Base-by-base conservation (phyloP, 148 eudicot genomes). In the Rhododendron ferrugineum region DNA sequence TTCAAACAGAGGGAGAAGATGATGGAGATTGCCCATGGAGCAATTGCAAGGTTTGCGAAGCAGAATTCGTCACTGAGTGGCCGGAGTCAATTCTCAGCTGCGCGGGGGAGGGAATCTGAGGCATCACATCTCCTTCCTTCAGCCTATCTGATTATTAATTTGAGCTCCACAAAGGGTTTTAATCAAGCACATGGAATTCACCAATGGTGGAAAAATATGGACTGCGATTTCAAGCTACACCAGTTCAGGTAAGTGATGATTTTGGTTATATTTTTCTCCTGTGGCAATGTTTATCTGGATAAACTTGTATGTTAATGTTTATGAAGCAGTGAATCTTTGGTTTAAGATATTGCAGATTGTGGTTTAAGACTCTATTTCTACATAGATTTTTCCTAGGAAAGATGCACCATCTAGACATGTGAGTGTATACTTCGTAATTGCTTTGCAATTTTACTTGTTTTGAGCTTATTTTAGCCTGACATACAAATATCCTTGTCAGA, bases 1-100 rank as follows among this genome's bases (percentile, higher is more conserved):
- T 95, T 95, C 58, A 91, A 91, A 84, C 98, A 94, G 79, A 85
- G 95, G 80, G 86, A 89, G 81, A 92, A 90, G 86, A 93, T 95
- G 96, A 81, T 86, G 87, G 84, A 84, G n/a, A 78, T 91, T 54
- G 96, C 93, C 23, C 85, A 79, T 11, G 94, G 90, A 1, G 84
- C 82, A 13, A 89, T 93, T 42, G 96, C 86, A 36, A 91, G 85
- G 82, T 49, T 92, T 52, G 98, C 94, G 8, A 87, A 94, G 0
- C 88, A 92, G 56, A 79, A 86, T 83, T 90, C 97, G 0, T 34
- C 88, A 0, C 89, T 1, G 37, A 9, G 73, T 66, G 73, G 32
- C 1, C 16, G 87, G 80, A 91, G 94, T 87, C 79, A 91, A 32
- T 36, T 94, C 14, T 84, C 91, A 5, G 79, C 84, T 72, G 91